A percentile compares a stretch with the other conserved stretches of the same genome.
Conservation (phyloP, 2,329 filamentous ascomycete species). For the Pleoardoris graminearum region DNA sequence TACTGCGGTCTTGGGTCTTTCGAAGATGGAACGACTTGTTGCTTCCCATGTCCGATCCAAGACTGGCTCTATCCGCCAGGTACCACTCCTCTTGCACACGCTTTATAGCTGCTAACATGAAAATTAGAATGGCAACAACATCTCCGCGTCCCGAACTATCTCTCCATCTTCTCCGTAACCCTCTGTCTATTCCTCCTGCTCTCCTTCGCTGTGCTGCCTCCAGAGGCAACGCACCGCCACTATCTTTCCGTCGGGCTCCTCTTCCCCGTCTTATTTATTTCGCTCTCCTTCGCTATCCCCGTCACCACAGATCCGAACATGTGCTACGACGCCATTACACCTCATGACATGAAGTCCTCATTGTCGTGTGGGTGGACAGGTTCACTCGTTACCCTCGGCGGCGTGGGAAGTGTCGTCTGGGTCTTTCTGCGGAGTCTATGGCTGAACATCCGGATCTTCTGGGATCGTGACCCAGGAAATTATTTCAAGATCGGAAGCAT, state of each 20-base stretch:
- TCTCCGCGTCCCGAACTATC: slow-evolving; percentile 68
- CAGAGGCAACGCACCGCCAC: slow-evolving; percentile 83
- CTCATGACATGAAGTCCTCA: slow-evolving; percentile 76
- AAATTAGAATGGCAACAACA: slow-evolving; percentile 28
- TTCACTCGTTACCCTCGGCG: slow-evolving; percentile 74
- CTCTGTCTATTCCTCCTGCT: slow-evolving; percentile 73
- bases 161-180: slow-evolving; percentile 70
- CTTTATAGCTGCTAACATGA: neutral
- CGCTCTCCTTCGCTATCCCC: slow-evolving; percentile 83
- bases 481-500: slow-evolving; percentile 38
- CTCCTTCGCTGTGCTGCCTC: slow-evolving; percentile 77
- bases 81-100: slow-evolving; percentile 31
- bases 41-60: slow-evolving; percentile 80
- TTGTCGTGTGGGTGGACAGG: slow-evolving; percentile 80
- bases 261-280: slow-evolving; percentile 71
- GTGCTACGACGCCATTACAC: slow-evolving; percentile 83
- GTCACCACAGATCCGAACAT: slow-evolving; percentile 71
- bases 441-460: slow-evolving; percentile 46
- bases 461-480: slow-evolving; percentile 38
- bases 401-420: slow-evolving; percentile 80
- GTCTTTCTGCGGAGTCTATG: slow-evolving; percentile 43
- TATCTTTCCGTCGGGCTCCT: slow-evolving; percentile 83
- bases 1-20: slow-evolving; percentile 54
- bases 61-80: slow-evolving; percentile 68
- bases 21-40: slow-evolving; percentile 63